Percentiles rank a stretch among this genome's conserved stretches.
These are phyloP conservation scores for Monilinia vaccinii-corymbosi DNA, from an alignment of 2,329 filamentous ascomycete species.

Conservation along the genomic window DNA sequence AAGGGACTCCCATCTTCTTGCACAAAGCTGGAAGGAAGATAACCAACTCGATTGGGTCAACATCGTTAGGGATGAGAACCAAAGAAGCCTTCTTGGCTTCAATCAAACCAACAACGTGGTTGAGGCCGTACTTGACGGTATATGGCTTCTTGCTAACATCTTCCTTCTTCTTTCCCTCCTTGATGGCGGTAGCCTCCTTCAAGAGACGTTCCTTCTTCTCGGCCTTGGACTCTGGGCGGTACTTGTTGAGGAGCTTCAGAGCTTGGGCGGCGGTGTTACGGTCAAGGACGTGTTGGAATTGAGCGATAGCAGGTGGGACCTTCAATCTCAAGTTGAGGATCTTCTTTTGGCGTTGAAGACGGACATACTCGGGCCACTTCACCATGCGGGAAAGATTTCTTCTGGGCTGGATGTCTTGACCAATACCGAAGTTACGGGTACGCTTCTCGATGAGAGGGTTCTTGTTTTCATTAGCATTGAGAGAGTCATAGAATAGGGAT, in stretches of 20 bases:
- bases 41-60: slow-evolving; percentile 98
- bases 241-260: slow-evolving; percentile 99
- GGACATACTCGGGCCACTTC: slow-evolving; percentile 99
- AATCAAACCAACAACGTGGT: slow-evolving; percentile 95
- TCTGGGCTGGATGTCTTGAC: slow-evolving; percentile 95
- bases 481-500: slow-evolving; percentile 9
- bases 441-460: slow-evolving; percentile 99
- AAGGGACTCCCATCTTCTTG: slow-evolving; percentile 99
- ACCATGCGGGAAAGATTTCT: slow-evolving; percentile 97
- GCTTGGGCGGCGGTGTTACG: slow-evolving; percentile 93
- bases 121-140: slow-evolving; percentile 98
- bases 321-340: slow-evolving; percentile 98
- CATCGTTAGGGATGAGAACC: slow-evolving; percentile 98
- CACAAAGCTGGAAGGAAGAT: slow-evolving; percentile 98
- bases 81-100: slow-evolving; percentile 99
- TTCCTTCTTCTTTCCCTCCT: slow-evolving; percentile 99
- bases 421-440: slow-evolving; percentile 94
- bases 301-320: slow-evolving; percentile 92
- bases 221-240: slow-evolving; percentile 96
- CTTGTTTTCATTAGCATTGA: slow-evolving; percentile 38
- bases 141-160: slow-evolving; percentile 99
- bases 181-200: slow-evolving; percentile 95
- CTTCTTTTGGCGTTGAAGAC: slow-evolving; percentile 77
- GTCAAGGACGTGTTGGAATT: slow-evolving; percentile 97
- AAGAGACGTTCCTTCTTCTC: slow-evolving; percentile 99